Evolutionary conservation across 106 monocot genomes (phyloP), one percentile per base, ranked within the genome.

Genomic region (Allium cepa): DNA sequence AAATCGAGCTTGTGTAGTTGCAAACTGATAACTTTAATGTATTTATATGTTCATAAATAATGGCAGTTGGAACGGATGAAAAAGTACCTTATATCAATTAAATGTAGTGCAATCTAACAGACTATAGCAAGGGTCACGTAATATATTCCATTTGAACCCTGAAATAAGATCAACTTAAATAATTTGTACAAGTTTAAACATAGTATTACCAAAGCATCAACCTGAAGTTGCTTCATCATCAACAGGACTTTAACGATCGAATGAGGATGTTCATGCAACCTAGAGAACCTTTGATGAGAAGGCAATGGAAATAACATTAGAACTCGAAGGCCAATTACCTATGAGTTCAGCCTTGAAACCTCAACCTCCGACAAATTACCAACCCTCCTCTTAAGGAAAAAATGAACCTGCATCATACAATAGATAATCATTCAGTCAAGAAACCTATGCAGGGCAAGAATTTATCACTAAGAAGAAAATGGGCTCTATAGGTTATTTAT

Each of bases 221-320:
- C 82, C 64, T 97, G 83, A 57, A 97, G 79, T 61, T 97, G 92
- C 74, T 97, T 97, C 91, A 82, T 92, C 92, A 97, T 97, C 76
- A 97, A 77, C 27, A 86, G 73, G 71, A 97, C 96, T 79, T 97
- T 92, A 55, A 97, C 66, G 74, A 97, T 97, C 74, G 91, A 84
- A 63, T 80, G 88, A 62, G 96, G 96, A 73, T 97, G 80, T 69
- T 92, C 96, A 75, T 97, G 92, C 72, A 97, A 70, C 51, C 81
- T 77, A 65, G 96, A 91, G 78, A 92, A 97, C 9, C 85, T 72
- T 67, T 97, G 96, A 66, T 97, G 96, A 48, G 86, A 88, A 45
- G 92, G 96, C 51, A 81, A 76, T 61, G 96, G 96, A 62, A 97
- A 73, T 26, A 89, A 67, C 28, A 88, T 68, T 45, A 97, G 76